Conservation (phyloP, 2,329 filamentous ascomycete genomes). For the Apiospora kogelbergensis region DNA sequence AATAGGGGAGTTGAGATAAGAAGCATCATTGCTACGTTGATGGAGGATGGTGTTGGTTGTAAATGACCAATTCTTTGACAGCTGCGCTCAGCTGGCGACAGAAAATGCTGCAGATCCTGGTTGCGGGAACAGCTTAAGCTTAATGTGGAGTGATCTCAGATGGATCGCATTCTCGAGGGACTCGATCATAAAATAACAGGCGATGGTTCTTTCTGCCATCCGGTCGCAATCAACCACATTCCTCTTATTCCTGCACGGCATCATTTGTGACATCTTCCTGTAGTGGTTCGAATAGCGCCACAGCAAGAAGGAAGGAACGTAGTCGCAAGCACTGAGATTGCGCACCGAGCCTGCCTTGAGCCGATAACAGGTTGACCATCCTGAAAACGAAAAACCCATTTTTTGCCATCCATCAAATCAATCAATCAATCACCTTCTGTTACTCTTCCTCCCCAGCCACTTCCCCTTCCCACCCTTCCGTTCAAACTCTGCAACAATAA, state of each 20-base stretch:
- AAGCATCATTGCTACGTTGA: background rate
- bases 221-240: background rate
- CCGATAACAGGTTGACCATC: conserved; percentile 2
- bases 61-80: background rate
- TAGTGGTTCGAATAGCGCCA: background rate
- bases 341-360: background rate
- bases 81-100: background rate
- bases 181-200: background rate
- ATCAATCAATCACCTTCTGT: background rate
- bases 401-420: conserved; percentile 2
- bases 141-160: background rate
- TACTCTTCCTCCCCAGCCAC: background rate
- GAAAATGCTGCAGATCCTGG: background rate
- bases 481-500: conserved; percentile 4
- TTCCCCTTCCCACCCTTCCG: background rate
- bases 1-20: background rate
- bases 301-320: background rate
- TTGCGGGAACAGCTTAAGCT: background rate
- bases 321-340: background rate
- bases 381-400: conserved; percentile 4
- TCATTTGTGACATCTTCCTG: background rate
- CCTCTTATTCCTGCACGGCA: background rate
- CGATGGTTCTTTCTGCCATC: background rate
- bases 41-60: background rate
- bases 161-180: conserved; percentile 3